phyloP scores from a whole-genome alignment of 305 asterid genomes.

The Solanum hybrid region DNA sequence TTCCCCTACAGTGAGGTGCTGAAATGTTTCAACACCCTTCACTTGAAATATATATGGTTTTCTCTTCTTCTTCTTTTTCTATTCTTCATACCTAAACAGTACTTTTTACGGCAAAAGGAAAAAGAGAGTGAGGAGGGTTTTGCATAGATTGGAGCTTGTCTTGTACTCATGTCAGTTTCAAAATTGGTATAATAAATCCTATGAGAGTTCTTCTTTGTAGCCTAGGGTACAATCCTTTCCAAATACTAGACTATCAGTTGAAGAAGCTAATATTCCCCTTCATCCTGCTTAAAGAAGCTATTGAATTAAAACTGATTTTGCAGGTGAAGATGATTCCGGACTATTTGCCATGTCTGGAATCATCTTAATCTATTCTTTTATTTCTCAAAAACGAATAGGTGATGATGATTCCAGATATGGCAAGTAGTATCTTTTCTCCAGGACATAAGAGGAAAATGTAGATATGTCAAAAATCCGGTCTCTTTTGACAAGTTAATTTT shows the following conservation, averaged over 20 bases:
- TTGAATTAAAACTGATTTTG: neutral
- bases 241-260: neutral
- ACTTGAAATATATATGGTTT: neutral
- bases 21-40: neutral
- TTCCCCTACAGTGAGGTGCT: neutral
- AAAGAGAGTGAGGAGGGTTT: neutral
- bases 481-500: neutral
- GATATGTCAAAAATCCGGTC: neutral
- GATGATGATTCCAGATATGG: neutral
- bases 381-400: neutral
- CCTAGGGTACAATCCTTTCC: neutral
- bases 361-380: neutral
- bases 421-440: neutral
- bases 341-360: neutral
- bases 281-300: neutral
- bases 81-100: neutral
- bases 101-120: neutral
- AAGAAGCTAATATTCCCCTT: neutral
- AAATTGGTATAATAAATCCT: neutral
- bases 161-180: neutral
- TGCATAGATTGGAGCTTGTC: neutral
- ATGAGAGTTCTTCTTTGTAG: neutral
- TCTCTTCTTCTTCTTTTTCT: neutral
- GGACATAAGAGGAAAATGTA: neutral
- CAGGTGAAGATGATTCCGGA: neutral